phyloP scores from a whole-genome alignment of 2,329 filamentous ascomycete species.

The Paecilomyces variotii region DNA sequence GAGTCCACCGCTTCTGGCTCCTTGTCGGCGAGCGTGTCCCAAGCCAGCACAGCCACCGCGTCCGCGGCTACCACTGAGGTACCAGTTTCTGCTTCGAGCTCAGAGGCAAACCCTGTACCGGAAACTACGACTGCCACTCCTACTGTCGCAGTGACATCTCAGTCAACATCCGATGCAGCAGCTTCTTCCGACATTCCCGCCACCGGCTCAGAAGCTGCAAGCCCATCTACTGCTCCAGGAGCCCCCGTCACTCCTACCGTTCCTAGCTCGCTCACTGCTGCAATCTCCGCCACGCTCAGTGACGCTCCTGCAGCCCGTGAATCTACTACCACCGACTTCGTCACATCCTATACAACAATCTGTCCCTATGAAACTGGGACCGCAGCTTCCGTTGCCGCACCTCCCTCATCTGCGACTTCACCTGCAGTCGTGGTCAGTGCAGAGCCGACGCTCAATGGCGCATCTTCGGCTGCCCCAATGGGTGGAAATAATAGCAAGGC shows the following conservation, averaged over 20 bases:
- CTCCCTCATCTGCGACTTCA: not conserved
- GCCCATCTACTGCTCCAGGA: slow-evolving; percentile 1
- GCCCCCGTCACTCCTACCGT: not conserved
- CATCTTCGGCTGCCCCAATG: not conserved
- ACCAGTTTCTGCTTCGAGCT: not conserved
- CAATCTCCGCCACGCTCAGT: not conserved
- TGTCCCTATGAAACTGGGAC: slow-evolving; percentile 9
- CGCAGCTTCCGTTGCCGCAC: not conserved
- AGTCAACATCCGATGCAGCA: not conserved
- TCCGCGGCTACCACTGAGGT: not conserved
- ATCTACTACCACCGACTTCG: slow-evolving; percentile 13
- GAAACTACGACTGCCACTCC: not conserved
- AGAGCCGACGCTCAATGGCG: not conserved
- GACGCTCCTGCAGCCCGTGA: not conserved
- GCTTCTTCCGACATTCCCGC: not conserved
- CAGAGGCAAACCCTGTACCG: not conserved
- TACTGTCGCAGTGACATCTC: not conserved
- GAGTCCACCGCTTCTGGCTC: not conserved
- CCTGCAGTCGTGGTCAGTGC: not conserved
- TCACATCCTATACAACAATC: slow-evolving; percentile 20
- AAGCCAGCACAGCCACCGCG: not conserved
- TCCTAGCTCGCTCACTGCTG: not conserved
- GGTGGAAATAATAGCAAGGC: too few relatives aligned
- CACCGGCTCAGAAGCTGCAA: not conserved
- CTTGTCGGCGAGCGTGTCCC: not conserved